These are phyloP conservation scores for Fusarium albidum DNA, from an alignment of 2,329 filamentous ascomycete species.

Conservation along the genomic window DNA sequence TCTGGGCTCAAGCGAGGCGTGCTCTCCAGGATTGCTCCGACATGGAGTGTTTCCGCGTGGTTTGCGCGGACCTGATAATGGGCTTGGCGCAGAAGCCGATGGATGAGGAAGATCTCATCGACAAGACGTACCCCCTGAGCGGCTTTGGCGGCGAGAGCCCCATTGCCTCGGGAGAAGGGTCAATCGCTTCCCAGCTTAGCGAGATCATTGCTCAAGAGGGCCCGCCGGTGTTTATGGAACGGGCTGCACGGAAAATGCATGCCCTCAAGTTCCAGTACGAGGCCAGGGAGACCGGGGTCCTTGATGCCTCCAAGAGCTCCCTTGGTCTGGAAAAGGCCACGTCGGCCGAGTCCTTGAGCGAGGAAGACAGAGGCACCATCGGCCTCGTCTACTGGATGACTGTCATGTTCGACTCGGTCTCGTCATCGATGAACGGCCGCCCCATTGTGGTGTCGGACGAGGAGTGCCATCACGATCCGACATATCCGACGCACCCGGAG, in stretches of 20 bases:
- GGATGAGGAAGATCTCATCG: slow-evolving; percentile 35
- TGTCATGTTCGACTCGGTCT: slow-evolving; percentile 67
- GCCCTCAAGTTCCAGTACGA: slow-evolving; percentile 48
- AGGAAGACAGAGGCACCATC: slow-evolving; percentile 54
- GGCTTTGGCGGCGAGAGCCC: slow-evolving; percentile 31
- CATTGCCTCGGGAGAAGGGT: slow-evolving; percentile 33
- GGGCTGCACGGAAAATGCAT: slow-evolving; percentile 50
- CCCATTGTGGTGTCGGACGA: slow-evolving; percentile 50
- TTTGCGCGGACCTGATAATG: slow-evolving; percentile 52
- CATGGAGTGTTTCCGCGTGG: slow-evolving; percentile 51
- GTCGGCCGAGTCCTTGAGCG: slow-evolving; percentile 35
- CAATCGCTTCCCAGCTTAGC: slow-evolving; percentile 43
- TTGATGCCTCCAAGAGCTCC: slow-evolving; percentile 38
- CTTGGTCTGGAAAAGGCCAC: slow-evolving; percentile 36
- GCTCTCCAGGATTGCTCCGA: slow-evolving; percentile 48
- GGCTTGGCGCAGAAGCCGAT: slow-evolving; percentile 48
- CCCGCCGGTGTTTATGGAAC: slow-evolving; percentile 45
- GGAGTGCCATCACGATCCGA: slow-evolving; percentile 49
- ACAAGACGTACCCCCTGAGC: slow-evolving; percentile 20
- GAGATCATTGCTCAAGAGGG: slow-evolving; percentile 41
- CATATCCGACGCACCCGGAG: slow-evolving; percentile 34
- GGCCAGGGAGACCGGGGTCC: slow-evolving; percentile 37
- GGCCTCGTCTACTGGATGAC: slow-evolving; percentile 67
- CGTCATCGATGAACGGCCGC: slow-evolving; percentile 58
- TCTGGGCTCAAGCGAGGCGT: slow-evolving; percentile 50